A percentile compares a stretch with the other conserved stretches of the same genome.
Evolutionary conservation across 2,329 filamentous ascomycete species (phyloP).

Genomic region (Alternaria dauci): DNA sequence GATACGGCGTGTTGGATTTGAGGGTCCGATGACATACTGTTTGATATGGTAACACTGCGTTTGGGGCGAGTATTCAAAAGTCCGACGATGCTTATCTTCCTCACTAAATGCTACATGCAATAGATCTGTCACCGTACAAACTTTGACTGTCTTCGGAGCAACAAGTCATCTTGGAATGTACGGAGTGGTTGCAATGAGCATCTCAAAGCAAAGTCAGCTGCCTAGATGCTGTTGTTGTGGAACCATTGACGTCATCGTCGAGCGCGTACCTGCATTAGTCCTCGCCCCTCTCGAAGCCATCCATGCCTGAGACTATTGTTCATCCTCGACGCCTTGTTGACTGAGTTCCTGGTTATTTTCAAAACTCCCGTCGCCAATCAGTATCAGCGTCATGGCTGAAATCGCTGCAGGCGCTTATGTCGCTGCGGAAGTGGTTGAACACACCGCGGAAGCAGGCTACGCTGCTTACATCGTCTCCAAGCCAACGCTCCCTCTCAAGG

Average conservation of each 20-base stretch:
- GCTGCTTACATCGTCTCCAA: slow-evolving; percentile 55
- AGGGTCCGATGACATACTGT: not conserved
- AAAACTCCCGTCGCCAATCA: not conserved
- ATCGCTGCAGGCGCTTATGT: slow-evolving; percentile 50
- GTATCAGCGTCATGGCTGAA: slow-evolving; percentile 49
- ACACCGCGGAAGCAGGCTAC: slow-evolving; percentile 51
- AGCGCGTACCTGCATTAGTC: slow-evolving; percentile 15
- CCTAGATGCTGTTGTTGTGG: slow-evolving; percentile 4
- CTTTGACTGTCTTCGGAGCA: not conserved
- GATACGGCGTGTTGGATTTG: slow-evolving; percentile 55
- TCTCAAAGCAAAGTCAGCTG: not conserved
- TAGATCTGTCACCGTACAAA: not conserved
- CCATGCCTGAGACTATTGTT: not conserved
- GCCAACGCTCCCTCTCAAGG: slow-evolving; percentile 55
- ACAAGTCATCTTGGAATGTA: not conserved
- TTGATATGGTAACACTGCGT: not conserved
- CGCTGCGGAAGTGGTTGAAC: slow-evolving; percentile 51
- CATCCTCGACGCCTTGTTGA: not conserved
- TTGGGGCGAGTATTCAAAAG: not conserved
- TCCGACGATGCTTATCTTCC: not conserved
- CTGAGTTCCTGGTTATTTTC: not conserved
- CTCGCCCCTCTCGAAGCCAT: slow-evolving; percentile 2
- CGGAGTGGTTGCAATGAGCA: not conserved
- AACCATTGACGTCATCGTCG: slow-evolving; percentile 14
- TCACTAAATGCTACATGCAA: not conserved